A percentile compares a stretch with the other conserved stretches of the same genome.
phyloP scores from a whole-genome alignment of 768 basidiomycete species.

The Kwoniella pini region DNA sequence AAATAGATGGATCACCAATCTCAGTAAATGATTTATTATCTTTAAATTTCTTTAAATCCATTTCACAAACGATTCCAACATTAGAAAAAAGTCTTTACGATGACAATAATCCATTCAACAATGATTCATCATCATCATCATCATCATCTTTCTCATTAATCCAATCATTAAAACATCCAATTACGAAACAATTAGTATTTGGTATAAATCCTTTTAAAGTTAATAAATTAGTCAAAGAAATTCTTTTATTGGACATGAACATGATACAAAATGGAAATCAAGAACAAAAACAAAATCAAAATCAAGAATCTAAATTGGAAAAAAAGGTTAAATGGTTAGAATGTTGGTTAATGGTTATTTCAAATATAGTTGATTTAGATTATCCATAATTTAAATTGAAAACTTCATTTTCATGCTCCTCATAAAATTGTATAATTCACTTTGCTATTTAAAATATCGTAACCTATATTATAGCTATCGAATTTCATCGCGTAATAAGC shows the following conservation, averaged over 20 bases:
- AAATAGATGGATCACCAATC: constrained; percentile 20
- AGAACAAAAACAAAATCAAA: background rate
- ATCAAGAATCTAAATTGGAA: background rate
- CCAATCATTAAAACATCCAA: constrained; percentile 26
- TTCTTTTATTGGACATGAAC: too few species aligned
- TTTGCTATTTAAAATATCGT: too few species aligned
- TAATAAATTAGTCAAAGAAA: constrained; percentile 20
- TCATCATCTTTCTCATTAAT: constrained; percentile 28
- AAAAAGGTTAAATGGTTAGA: constrained; percentile 27
- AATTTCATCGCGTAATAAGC: too few species aligned
- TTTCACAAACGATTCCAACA: background rate
- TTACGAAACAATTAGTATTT: constrained; percentile 21
- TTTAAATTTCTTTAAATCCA: constrained; percentile 3
- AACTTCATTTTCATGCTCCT: too few species aligned
- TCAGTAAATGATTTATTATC: constrained; percentile 5
- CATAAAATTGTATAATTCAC: too few species aligned
- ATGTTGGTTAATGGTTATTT: constrained; percentile 30
- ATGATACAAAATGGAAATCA: background rate
- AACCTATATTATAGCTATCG: too few species aligned
- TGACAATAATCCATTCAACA: too few species aligned
- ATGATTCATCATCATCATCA: background rate
- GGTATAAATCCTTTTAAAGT: constrained; percentile 30
- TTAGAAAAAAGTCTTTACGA: too few species aligned
- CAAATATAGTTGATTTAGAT: constrained; percentile 18
- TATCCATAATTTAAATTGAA: constrained; percentile 4